phyloP scores from a whole-genome alignment of 2,329 filamentous ascomycete species.

The Talaromyces amestolkiae region DNA sequence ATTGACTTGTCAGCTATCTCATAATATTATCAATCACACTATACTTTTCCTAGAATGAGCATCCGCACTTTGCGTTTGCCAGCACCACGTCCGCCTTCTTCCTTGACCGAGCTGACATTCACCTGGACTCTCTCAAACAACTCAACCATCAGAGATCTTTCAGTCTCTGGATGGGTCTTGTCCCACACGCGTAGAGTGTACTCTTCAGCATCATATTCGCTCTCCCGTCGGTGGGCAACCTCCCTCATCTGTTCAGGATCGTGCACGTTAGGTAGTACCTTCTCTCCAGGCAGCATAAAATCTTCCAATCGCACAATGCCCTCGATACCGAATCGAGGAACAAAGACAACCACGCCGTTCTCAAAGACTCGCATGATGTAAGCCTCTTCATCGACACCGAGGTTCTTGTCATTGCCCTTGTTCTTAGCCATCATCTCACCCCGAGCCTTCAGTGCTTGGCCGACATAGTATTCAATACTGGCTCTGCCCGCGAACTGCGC shows the following conservation, averaged over 20 bases:
- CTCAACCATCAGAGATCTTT: slow-evolving; percentile 59
- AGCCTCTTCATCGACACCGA: slow-evolving; percentile 72
- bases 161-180: slow-evolving; percentile 43
- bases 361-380: slow-evolving; percentile 97
- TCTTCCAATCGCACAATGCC: slow-evolving; percentile 83
- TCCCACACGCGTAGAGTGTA: slow-evolving; percentile 68
- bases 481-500: slow-evolving; percentile 93
- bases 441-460: slow-evolving; percentile 82
- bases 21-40: slow-evolving; percentile 19
- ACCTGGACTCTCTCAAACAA: slow-evolving; percentile 91
- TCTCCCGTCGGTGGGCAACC: slow-evolving; percentile 58
- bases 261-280: slow-evolving; percentile 25
- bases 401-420: slow-evolving; percentile 31
- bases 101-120: slow-evolving; percentile 85
- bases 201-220: slow-evolving; percentile 79
- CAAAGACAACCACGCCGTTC: slow-evolving; percentile 95
- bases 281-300: slow-evolving; percentile 65
- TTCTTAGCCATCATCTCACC: slow-evolving; percentile 45
- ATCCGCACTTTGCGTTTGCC: slow-evolving; percentile 72
- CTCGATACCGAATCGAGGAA: slow-evolving; percentile 94
- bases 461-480: slow-evolving; percentile 96
- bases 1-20: background rate
- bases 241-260: slow-evolving; percentile 34
- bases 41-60: slow-evolving; percentile 35
- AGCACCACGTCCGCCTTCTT: slow-evolving; percentile 69